Base-by-base conservation (phyloP, 805 yeast genomes). In the Barnettozyma vustinii region DNA sequence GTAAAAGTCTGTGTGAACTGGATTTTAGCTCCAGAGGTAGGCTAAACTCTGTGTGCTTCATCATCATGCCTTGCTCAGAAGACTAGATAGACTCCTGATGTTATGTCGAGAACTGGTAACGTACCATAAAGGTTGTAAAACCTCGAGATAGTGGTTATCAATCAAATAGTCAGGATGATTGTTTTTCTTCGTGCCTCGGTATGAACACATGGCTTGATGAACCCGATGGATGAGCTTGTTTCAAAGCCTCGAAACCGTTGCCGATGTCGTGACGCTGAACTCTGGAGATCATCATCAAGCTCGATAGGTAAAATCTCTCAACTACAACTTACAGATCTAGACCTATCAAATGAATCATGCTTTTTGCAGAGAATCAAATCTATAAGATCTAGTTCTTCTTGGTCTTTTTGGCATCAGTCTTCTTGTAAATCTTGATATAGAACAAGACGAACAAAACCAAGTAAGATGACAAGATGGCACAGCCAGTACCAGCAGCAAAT, bases 401-500 rank as follows among this genome's bases (percentile, higher is more conserved):
- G 45, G 54, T 50, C 48, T 56, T 55, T 40, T 59, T 56, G 32
- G 57, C 53, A 35, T 51, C 67, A 46, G 70, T 66, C 60, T 72
- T 76, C 68, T 78, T 81, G 79, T 92, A 92, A 47, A 87, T 87
- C 63, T 81, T 81, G 67, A 90, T 83, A 81, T 92, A 92, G 79
- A 92, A 92, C 46, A 90, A 84, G 65, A 92, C 89, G 77, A 92
- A 92, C 63, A 92, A 75, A 59, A 92, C 78, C 73, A 92, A 75
- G 74, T 92, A 92, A 47, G 94, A 83, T 50, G 96, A 83, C 69
- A 92, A 77, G 62, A 92, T 87, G 67, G 83, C 74, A 70, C 89
- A 89, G 44, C 99, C 99, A 63, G 81, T 86, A 46, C 84, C 81
- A 47, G 98, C 99, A 54, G 99, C 98, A 59, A 80, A 79, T 71